Base-by-base conservation (phyloP, 2,329 filamentous ascomycete genomes). In the Neofusicoccum sp. region DNA sequence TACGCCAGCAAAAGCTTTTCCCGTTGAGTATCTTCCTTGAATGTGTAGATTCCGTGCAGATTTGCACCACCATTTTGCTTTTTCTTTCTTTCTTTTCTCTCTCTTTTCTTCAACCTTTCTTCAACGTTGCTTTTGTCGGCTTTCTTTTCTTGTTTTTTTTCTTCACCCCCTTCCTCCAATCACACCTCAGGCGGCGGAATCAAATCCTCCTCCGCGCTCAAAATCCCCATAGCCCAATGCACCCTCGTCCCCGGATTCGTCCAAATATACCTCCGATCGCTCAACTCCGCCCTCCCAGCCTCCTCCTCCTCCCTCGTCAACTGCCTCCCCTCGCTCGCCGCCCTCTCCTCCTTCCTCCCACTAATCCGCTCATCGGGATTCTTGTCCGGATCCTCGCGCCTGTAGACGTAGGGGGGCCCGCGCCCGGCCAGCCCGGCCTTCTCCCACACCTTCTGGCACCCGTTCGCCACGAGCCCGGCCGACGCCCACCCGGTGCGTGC, bases 401-500 rank as follows among this genome's bases (percentile, higher is more conserved):
- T 16, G 24, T 61, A 61, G 14, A 38, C 38, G 41, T 96, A 97
- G 0, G 86, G 86, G 3, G 92, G 91, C 0, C 92, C 93, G 47
- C 86, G 83, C 0, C 90, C 90, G 66, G 89, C 79, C 63, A 87
- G 83, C 3, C 85, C 89, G 0, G 89, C 87, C 70, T 88, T 90
- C 62, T 84, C 82, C 95, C 95, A 99, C 0, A 86, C 84, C 2
- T 86, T 88, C 74, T 98, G 93, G 72, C 91, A 96, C 1, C 91
- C 92, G 51, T 85, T 82, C 0, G 91, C 91, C 64, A 97, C 93
- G 41, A 92, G 86, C 34, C 86, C 84, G 1, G 91, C 89, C 1
- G 89, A 91, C 68, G 91, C 89, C 89, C 91, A 97, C 0, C 95
- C 95, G 0, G 91, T 96, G 6, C 95, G 80, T 1, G 87, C 85